Percentiles rank a stretch among this genome's conserved stretches.
phyloP scores from a whole-genome alignment of 164 flowering plant genomes.

The Magnolia kwangsiensis region DNA sequence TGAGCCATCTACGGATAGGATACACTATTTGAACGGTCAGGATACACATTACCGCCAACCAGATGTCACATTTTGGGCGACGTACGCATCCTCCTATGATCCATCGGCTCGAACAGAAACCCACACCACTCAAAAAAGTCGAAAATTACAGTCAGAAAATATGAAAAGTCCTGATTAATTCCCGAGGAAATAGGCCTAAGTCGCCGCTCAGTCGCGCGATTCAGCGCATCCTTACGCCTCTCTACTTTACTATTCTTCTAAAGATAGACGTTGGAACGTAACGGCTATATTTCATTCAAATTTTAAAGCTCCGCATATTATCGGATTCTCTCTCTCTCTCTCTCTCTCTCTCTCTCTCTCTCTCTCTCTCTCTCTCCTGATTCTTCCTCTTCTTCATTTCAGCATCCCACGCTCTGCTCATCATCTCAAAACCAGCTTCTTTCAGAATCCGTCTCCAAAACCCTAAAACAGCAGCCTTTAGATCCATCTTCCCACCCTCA shows the following conservation, averaged over 20 bases:
- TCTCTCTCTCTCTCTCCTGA: slow-evolving; percentile 6
- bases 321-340: slow-evolving; percentile 14
- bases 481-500: background rate
- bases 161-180: background rate
- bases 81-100: too few relatives aligned
- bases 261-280: slow-evolving; percentile 38
- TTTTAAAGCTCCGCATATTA: slow-evolving; percentile 13
- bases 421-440: slow-evolving; percentile 10
- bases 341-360: slow-evolving; percentile 8
- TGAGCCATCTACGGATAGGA: too few relatives aligned
- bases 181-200: background rate
- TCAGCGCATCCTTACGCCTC: background rate
- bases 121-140: too few relatives aligned
- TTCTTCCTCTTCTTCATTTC: slow-evolving; percentile 3
- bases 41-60: too few relatives aligned
- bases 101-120: too few relatives aligned
- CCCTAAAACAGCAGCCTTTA: background rate
- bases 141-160: too few relatives aligned
- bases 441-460: background rate
- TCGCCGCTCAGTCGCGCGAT: too few relatives aligned
- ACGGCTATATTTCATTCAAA: slow-evolving; percentile 53
- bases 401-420: slow-evolving; percentile 12
- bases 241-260: background rate
- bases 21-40: too few relatives aligned
- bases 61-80: too few relatives aligned